These are phyloP conservation scores for Blumeria graminis DNA, from an alignment of 2,329 filamentous ascomycete genomes.

Conservation along the genomic window DNA sequence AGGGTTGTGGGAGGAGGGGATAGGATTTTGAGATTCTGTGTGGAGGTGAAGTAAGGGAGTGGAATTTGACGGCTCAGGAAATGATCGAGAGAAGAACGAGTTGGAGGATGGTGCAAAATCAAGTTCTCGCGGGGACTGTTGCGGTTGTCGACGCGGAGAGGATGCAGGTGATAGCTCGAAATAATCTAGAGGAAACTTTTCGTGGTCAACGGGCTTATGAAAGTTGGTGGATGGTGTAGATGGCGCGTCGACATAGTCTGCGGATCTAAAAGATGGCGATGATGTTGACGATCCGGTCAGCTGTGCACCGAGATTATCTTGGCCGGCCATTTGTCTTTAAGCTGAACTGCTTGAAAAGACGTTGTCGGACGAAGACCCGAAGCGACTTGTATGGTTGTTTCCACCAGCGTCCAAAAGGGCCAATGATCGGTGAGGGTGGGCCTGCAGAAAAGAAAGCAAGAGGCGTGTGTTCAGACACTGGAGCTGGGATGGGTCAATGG, in stretches of 20 bases:
- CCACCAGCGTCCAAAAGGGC: neutral
- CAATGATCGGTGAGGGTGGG: neutral
- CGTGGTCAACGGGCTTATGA: neutral
- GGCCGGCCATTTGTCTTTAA: neutral
- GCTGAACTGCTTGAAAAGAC: neutral
- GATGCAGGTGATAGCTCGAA: neutral
- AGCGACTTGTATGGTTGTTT: neutral
- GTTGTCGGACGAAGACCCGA: neutral
- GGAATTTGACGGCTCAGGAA: neutral
- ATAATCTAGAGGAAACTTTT: neutral
- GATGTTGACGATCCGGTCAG: neutral
- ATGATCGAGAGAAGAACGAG: neutral
- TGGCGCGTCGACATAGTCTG: neutral
- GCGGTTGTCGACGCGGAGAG: neutral
- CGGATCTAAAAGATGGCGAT: neutral
- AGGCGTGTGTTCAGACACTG: neutral
- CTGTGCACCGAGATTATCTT: neutral
- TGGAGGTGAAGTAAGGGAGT: neutral
- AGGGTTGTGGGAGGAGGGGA: neutral
- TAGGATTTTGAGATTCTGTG: neutral
- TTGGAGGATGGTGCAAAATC: neutral
- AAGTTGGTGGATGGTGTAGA: neutral
- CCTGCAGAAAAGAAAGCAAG: neutral
- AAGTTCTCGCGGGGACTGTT: neutral
- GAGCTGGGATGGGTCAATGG: neutral